These are phyloP conservation scores for Medicago truncatula DNA, from an alignment of 306 rosid species.

Conservation along the genomic window MtrunA17r5.0-ANR NC_053045.1:62315001-62315500, in stretches of 20 bases:
- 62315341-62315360: background rate
- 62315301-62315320: background rate
- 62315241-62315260: constrained; percentile 61
- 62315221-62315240: constrained; percentile 90
- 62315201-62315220: constrained; percentile 87
- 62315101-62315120: constrained; percentile 51
- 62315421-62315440: too few relatives aligned
- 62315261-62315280: constrained; percentile 1
- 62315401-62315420: background rate
- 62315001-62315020: constrained; percentile 84
- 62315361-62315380: constrained; percentile 4
- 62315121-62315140: background rate
- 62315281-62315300: background rate
- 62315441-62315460: background rate
- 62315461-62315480: background rate
- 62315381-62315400: constrained; percentile 21
- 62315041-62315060: constrained; percentile 94
- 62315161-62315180: background rate
- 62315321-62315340: constrained; percentile 11
- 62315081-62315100: constrained; percentile 80
- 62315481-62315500: background rate
- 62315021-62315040: constrained; percentile 70
- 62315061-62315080: constrained; percentile 91
- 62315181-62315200: background rate
- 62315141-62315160: too few relatives aligned